phyloP scores from a whole-genome alignment of 352 stramenopile genomes.

The Phytophthora pinifolia region DNA sequence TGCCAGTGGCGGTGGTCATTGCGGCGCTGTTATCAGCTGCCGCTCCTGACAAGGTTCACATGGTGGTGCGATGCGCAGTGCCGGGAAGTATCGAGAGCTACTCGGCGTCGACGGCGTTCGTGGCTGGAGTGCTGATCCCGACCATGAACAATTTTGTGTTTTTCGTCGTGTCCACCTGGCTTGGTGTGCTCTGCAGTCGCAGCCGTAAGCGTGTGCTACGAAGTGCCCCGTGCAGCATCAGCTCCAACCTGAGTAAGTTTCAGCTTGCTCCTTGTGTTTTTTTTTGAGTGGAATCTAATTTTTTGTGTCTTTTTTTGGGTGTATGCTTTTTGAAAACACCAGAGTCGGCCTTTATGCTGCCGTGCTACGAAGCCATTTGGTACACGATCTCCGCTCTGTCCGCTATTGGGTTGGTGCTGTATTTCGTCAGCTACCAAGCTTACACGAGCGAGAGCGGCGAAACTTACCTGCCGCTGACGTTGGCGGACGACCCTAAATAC shows the following conservation, averaged over 20 bases:
- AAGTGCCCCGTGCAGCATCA: conserved; percentile 59
- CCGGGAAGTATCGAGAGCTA: conserved; percentile 28
- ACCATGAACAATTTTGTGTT: conserved; percentile 73
- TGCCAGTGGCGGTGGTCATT: conserved; percentile 42
- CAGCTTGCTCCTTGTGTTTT: neutral
- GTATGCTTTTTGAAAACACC: conserved; percentile 1
- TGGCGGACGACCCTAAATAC: conserved; percentile 34
- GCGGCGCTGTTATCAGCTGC: conserved; percentile 37
- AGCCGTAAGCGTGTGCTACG: conserved; percentile 70
- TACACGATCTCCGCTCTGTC: conserved; percentile 75
- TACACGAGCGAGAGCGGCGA: conserved; percentile 23
- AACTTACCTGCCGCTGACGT: conserved; percentile 17
- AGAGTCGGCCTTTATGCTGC: conserved; percentile 87
- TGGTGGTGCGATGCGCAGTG: conserved; percentile 47
- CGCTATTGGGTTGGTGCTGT: conserved; percentile 49
- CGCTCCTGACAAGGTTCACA: conserved; percentile 29
- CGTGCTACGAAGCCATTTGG: conserved; percentile 85
- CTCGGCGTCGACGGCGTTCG: conserved; percentile 38
- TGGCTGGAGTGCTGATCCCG: conserved; percentile 56
- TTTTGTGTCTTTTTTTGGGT: conserved; percentile 9
- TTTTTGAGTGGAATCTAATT: neutral
- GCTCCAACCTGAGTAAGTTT: conserved; percentile 72
- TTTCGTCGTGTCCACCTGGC: conserved; percentile 63
- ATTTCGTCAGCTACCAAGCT: conserved; percentile 49
- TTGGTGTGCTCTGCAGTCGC: conserved; percentile 76